Conservation (phyloP, 352 stramenopile genomes). For the Phytopythium sindhum region DNA sequence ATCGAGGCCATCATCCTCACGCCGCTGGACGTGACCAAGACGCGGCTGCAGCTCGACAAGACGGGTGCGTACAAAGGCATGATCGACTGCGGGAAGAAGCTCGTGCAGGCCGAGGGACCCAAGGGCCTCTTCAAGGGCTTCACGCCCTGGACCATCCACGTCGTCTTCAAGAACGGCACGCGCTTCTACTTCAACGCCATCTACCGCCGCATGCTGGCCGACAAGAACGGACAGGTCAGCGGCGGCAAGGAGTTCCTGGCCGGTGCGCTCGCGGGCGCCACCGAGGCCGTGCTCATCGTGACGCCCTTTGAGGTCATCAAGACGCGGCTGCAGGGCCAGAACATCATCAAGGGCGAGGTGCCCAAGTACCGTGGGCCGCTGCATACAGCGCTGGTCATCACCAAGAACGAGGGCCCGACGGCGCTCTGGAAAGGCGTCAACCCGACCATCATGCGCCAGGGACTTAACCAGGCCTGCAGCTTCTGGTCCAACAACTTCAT, state of each 20-base stretch:
- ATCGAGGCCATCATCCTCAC: slow-evolving; percentile 85
- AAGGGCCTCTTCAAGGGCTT: slow-evolving; percentile 88
- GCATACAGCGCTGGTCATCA: slow-evolving; percentile 91
- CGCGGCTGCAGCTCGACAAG: slow-evolving; percentile 87
- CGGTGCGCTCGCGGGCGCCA: slow-evolving; percentile 91
- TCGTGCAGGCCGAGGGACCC: slow-evolving; percentile 70
- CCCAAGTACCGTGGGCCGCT: slow-evolving; percentile 88
- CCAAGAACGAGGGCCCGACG: slow-evolving; percentile 91
- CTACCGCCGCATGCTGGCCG: slow-evolving; percentile 69
- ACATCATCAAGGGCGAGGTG: slow-evolving; percentile 77
- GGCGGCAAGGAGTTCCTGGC: slow-evolving; percentile 83
- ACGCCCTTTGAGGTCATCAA: slow-evolving; percentile 99
- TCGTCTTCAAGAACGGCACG: slow-evolving; percentile 89
- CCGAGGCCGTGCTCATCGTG: slow-evolving; percentile 95
- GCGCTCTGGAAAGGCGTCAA: slow-evolving; percentile 95
- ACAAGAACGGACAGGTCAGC: slow-evolving; percentile 80
- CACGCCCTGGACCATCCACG: slow-evolving; percentile 86
- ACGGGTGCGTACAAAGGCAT: slow-evolving; percentile 84
- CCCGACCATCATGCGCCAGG: slow-evolving; percentile 96
- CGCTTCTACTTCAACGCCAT: slow-evolving; percentile 89
- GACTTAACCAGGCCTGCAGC: slow-evolving; percentile 97
- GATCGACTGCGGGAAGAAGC: slow-evolving; percentile 81
- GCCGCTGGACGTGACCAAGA: slow-evolving; percentile 88
- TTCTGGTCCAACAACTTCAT: slow-evolving; percentile 97
- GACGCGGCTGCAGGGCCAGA: slow-evolving; percentile 94